A percentile compares a stretch with the other conserved stretches of the same genome.
Conservation (phyloP, 805 yeast species). For the Wickerhamomyces xylosicus region DNA sequence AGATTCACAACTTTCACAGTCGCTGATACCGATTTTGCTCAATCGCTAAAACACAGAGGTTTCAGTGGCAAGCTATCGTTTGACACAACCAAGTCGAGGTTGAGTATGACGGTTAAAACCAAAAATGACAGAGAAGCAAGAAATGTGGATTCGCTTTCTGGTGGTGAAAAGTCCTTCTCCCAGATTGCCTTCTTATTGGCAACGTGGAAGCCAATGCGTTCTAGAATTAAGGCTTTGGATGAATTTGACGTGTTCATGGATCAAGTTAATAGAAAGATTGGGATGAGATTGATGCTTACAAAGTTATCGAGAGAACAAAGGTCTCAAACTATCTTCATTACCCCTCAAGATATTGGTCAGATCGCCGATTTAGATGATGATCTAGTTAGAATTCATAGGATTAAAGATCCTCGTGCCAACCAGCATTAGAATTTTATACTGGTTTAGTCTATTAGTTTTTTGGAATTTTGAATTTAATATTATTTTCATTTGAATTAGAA, state of each 20-base stretch:
- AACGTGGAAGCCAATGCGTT: constrained; percentile 89
- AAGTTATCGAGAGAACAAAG: constrained; percentile 54
- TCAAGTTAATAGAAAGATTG: constrained; percentile 73
- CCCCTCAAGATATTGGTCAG: constrained; percentile 80
- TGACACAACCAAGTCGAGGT: constrained; percentile 38
- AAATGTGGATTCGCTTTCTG: constrained; percentile 77
- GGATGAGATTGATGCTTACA: constrained; percentile 62
- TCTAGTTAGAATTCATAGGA: constrained; percentile 54
- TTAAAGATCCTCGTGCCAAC: constrained; percentile 29
- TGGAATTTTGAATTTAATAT: no score
- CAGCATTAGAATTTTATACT: no score
- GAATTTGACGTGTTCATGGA: constrained; percentile 99
- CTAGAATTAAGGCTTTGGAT: constrained; percentile 81
- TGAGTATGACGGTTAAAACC: constrained; percentile 53
- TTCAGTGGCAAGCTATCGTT: constrained; percentile 66
- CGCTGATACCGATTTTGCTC: constrained; percentile 47
- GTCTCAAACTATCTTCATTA: constrained; percentile 84
- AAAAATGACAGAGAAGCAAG: constrained; percentile 48
- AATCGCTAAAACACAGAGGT: constrained; percentile 53
- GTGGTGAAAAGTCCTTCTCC: constrained; percentile 93
- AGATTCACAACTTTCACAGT: constrained; percentile 31
- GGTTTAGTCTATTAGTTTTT: no score
- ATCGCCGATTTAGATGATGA: constrained; percentile 52
- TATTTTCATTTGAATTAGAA: no score
- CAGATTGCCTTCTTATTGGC: constrained; percentile 83